Evolutionary conservation across 768 basidiomycete genomes (phyloP), one percentile per base, ranked within the genome.

Genomic region (Kwoniella sp.): DNA sequence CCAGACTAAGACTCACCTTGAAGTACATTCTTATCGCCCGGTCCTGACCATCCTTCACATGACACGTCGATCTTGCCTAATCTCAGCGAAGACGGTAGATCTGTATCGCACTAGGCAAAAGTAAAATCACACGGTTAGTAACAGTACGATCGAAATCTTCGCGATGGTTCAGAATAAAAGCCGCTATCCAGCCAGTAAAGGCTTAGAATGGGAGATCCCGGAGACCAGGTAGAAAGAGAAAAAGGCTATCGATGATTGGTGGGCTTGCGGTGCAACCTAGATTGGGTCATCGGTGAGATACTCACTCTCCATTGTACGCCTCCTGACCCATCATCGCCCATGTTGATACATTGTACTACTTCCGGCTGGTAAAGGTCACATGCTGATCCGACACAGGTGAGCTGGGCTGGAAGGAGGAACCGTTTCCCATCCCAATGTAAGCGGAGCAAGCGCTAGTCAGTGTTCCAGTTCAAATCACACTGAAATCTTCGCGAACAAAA

Each of bases 241-340:
- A n/a, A n/a, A n/a, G n/a, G n/a, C n/a, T n/a, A n/a, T n/a, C n/a
- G n/a, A n/a, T n/a, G n/a, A n/a, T n/a, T n/a, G n/a, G n/a, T n/a
- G n/a, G n/a, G n/a, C n/a, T n/a, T n/a, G n/a, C n/a, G n/a, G n/a
- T n/a, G n/a, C n/a, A n/a, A n/a, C 33, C 26, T 22, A 48, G 56
- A 21, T 48, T 19, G n/a, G 25, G 29, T 21, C 25, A 22, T 17
- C 30, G 29, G 25, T 36, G 30, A 3, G 17, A 47, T 4, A 81
- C 84, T 70, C 71, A 88, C 90, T 85, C 90, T 91, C 94, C 94
- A 97, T 72, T 95, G 92, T 2, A 94, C 87, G 10, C 90, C 68
- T 1, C 77, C 90, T 1, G 85, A 83, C 4, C 90, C 92, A 63
- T 82, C 80, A 2, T 90, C 90, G 40, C 93, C 91, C 19, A 89